These are phyloP conservation scores for Xylariaceae sp. DNA, from an alignment of 2,329 filamentous ascomycete species.

Conservation along the genomic window DNA sequence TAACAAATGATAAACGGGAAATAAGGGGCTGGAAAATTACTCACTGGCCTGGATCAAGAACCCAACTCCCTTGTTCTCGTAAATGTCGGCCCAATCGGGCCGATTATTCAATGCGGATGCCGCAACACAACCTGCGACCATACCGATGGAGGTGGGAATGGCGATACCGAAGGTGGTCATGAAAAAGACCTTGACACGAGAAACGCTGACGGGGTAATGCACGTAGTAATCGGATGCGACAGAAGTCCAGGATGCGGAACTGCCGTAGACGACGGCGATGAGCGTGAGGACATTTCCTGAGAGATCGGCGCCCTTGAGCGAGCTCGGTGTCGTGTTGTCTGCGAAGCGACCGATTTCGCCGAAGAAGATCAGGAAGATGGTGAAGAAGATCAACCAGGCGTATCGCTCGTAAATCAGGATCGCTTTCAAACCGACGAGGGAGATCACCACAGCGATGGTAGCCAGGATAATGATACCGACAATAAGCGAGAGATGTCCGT, in stretches of 20 bases:
- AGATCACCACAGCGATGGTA: slow-evolving; percentile 44
- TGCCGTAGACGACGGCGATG: slow-evolving; percentile 43
- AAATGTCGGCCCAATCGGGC: slow-evolving; percentile 36
- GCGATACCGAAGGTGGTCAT: slow-evolving; percentile 44
- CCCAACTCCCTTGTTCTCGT: slow-evolving; percentile 38
- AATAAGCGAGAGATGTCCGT: slow-evolving; percentile 41
- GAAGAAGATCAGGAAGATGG: slow-evolving; percentile 47
- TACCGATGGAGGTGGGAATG: slow-evolving; percentile 45
- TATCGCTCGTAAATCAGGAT: slow-evolving; percentile 47
- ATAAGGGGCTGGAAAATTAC: not conserved
- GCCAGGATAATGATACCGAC: slow-evolving; percentile 51
- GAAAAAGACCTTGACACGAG: slow-evolving; percentile 42
- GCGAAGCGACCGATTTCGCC: slow-evolving; percentile 40
- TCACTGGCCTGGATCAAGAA: slow-evolving; percentile 38
- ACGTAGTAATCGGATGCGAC: slow-evolving; percentile 43
- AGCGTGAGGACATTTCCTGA: slow-evolving; percentile 39
- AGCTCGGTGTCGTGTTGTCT: slow-evolving; percentile 35
- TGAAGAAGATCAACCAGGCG: slow-evolving; percentile 44
- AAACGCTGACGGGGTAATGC: slow-evolving; percentile 43
- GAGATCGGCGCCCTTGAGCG: slow-evolving; percentile 35
- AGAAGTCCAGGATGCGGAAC: slow-evolving; percentile 45
- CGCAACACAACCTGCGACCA: slow-evolving; percentile 42
- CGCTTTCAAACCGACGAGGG: slow-evolving; percentile 46
- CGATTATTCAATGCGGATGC: slow-evolving; percentile 39
- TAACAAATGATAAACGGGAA: not conserved